Evolutionary conservation across 192 early-diverging fungal genomes (phyloP), one percentile per base, ranked within the genome.

Genomic region (Obelidium mucronatum): DNA sequence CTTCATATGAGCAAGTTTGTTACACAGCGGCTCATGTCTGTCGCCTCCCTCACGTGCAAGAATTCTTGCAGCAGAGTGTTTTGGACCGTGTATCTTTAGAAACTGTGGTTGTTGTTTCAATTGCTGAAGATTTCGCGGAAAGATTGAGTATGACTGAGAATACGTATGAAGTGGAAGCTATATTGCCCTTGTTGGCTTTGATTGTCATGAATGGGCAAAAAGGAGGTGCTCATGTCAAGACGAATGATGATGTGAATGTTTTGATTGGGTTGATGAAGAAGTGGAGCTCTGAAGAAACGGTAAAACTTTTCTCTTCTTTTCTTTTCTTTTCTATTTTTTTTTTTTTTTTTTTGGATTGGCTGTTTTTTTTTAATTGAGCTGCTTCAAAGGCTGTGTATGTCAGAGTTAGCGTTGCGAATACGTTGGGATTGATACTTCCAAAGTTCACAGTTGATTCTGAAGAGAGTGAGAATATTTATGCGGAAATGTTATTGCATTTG

Each of bases 161-260:
- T 59, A 85, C 84, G n/a, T 79, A 83, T 54, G 79, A 84, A 35
- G 85, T 83, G 1, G 90, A 89, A 55, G 84, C 90, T 1, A 73
- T 86, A 34, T 60, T 91, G n/a, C 90, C 90, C 22, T 79, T 90
- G 11, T 79, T 83, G 17, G 87, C 88, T 33, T 72, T 82, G n/a
- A 62, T 89, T 0, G 77, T 89, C 55, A 54, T 83, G 85, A 78
- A 83, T 87, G 82, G 56, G 36, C 33, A 6, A 22, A 39, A 53
- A 51, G 69, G 34, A 19, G 35, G 59, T 30, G 62, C 22, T 70
- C n/a, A n/a, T n/a, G n/a, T n/a, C n/a, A 4, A 40, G 19, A 26
- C 52, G 24, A 53, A 58, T 78, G 19, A 55, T 76, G 42, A 64
- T 73, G 17, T 88, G 82, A 51, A 35, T 86, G 51, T 56, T 24